Evolutionary conservation across 257 asterid genomes (phyloP), one percentile per base, ranked within the genome.

Genomic region (Mitragyna speciosa): DNA sequence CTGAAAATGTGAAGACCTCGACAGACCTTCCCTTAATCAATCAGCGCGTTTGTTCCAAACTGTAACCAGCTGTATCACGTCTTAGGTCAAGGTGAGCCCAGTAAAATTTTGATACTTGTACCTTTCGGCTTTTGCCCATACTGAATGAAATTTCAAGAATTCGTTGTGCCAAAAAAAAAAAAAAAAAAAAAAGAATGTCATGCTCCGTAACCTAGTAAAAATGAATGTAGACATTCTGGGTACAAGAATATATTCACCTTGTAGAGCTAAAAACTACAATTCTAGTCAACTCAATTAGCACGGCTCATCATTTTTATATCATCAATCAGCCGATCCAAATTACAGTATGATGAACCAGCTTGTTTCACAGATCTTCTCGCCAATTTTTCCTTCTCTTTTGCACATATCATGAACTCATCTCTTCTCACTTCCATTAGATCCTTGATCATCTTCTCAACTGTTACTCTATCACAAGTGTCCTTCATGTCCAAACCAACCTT

Each of bases 401-500:
- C 75, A 19, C 76, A 48, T 30, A 61, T 20, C 20, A 61, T 12
- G 33, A 80, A 84, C 75, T 80, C 82, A 7, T 77, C 83, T 47
- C 72, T 78, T 15, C 78, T 84, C 67, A 17, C 80, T 16, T 77
- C 87, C 84, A 81, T 81, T 75, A 84, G 54, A 73, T 77, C 87
- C 31, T 45, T 68, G 28, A 84, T 82, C 80, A 68, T 76, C 43
- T 69, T 81, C 71, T 78, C 81, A 31, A 81, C 78, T 0, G 36
- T 69, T 36, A 47, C 61, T 51, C 87, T 77, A 12, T 84, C 87
- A 73, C 87, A 81, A n/a, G 64, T 77, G n/a, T 84, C 87, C 68
- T 84, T 84, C 84, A 84, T 84, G 78, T 84, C 85, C 81, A 84
- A 4, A n/a, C 87, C 85, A 36, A 78, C 65, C 81, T 82, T 84